A percentile compares a stretch with the other conserved stretches of the same genome.
Conservation (phyloP, 371 early-diverging fungal genomes). For the Mortierella sp. region DNA sequence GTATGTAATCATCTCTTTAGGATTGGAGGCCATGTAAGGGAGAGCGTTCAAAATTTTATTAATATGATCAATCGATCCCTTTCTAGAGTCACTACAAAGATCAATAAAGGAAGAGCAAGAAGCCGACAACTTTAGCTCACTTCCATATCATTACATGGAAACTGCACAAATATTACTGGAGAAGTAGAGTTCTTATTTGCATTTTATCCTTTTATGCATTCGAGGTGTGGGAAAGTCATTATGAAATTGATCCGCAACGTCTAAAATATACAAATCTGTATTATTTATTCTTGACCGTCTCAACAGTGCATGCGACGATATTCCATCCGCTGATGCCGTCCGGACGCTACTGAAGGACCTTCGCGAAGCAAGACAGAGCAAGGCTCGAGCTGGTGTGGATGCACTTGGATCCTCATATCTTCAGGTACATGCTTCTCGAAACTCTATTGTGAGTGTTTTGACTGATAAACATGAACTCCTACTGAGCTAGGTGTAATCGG, state of each 20-base stretch:
- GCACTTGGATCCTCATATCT: conserved; percentile 75
- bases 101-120: conserved; percentile 68
- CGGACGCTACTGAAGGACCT: conserved; percentile 84
- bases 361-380: conserved; percentile 86
- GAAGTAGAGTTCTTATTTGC: conserved; percentile 60
- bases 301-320: conserved; percentile 83
- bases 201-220: too few relatives aligned
- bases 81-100: conserved; percentile 66
- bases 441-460: not conserved
- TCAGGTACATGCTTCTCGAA: conserved; percentile 60
- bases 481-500: not conserved
- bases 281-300: not conserved
- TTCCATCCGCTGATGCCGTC: conserved; percentile 78
- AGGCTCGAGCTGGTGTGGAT: conserved; percentile 80
- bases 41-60: conserved; percentile 1
- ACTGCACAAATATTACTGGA: conserved; percentile 81
- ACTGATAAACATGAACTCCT: not conserved
- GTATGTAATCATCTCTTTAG: conserved; percentile 41
- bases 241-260: conserved; percentile 12
- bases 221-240: too few relatives aligned
- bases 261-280: not conserved
- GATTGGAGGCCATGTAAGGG: not conserved
- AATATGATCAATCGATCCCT: not conserved
- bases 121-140: conserved; percentile 71
- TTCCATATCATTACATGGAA: conserved; percentile 89